Percentiles rank a stretch among this genome's conserved stretches.
phyloP scores from a whole-genome alignment of 495 filamentous ascomycete genomes.

The Aspergillus ellipticus region DNA sequence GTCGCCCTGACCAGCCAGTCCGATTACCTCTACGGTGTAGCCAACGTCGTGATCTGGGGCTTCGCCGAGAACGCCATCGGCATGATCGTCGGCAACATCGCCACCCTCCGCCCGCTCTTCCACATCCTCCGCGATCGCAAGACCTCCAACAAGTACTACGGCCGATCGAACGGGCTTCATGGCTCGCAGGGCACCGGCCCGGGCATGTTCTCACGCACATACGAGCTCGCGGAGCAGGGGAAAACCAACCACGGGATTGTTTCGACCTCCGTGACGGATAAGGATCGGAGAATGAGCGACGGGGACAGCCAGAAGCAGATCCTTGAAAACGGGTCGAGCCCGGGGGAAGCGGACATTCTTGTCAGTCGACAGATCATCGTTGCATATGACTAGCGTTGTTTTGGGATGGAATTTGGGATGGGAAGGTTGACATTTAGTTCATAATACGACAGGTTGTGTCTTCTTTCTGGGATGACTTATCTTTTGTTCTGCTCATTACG shows the following conservation, averaged over 20 bases:
- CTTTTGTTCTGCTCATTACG: too few species aligned
- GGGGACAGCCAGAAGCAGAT: conserved; percentile 22
- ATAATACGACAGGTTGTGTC: too few species aligned
- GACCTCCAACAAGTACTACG: conserved; percentile 10
- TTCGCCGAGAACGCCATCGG: conserved; percentile 28
- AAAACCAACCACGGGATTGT: conserved; percentile 4
- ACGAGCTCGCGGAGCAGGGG: conserved; percentile 15
- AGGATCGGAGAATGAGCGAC: conserved; percentile 11
- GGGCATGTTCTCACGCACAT: conserved; percentile 7
- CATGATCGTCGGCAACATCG: conserved; percentile 26
- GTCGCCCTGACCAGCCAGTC: conserved; percentile 17
- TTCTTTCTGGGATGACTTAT: too few species aligned
- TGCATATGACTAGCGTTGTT: conserved; percentile 19
- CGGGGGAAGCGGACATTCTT: conserved; percentile 15
- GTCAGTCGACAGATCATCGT: conserved; percentile 19
- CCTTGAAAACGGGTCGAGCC: conserved; percentile 9
- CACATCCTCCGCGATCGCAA: conserved; percentile 18
- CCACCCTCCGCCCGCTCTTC: conserved; percentile 27
- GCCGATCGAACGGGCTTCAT: background rate
- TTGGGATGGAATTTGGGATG: too few species aligned
- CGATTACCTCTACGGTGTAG: conserved; percentile 20
- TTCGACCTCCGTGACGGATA: background rate
- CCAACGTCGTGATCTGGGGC: conserved; percentile 27
- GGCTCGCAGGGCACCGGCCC: conserved; percentile 9
- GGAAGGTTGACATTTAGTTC: too few species aligned